These are phyloP conservation scores for Thalassiosira exigua DNA, from an alignment of 352 stramenopile genomes.

Conservation along the genomic window DNA sequence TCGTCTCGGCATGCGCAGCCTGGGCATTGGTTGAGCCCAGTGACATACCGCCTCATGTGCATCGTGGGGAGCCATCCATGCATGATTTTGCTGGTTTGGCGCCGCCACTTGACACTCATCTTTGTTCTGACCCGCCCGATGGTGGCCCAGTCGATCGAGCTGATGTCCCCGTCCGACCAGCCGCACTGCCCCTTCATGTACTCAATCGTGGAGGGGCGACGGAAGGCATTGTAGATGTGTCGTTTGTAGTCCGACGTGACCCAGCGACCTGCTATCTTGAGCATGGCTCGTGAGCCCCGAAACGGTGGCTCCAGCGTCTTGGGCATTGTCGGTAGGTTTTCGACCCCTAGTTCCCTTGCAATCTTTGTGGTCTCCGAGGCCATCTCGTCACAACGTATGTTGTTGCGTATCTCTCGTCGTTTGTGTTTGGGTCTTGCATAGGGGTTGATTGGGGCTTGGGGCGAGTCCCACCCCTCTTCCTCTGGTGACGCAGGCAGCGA, in stretches of 20 bases:
- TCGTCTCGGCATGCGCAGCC: constrained; percentile 6
- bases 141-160: not conserved
- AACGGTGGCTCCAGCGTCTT: constrained; percentile 3
- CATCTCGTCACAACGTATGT: too few relatives aligned
- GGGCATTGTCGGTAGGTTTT: not conserved
- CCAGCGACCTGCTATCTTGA: constrained; percentile 4
- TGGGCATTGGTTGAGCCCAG: constrained; percentile 15
- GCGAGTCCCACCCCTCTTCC: too few relatives aligned
- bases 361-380: not conserved
- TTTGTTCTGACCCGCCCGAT: constrained; percentile 4
- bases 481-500: too few relatives aligned
- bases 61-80: constrained; percentile 28
- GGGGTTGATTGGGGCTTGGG: not conserved
- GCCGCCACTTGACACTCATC: not conserved
- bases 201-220: too few relatives aligned
- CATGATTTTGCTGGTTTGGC: constrained; percentile 34
- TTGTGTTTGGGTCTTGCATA: not conserved
- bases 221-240: not conserved
- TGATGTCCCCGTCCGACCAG: constrained; percentile 2
- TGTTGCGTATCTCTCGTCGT: too few relatives aligned
- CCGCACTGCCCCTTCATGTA: not conserved
- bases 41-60: constrained; percentile 3
- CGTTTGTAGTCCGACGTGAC: constrained; percentile 10
- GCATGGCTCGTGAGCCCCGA: not conserved
- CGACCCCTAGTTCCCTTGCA: not conserved